These are phyloP conservation scores for Mortierella sp. DNA, from an alignment of 371 early-diverging fungal genomes.

Conservation along the genomic window DNA sequence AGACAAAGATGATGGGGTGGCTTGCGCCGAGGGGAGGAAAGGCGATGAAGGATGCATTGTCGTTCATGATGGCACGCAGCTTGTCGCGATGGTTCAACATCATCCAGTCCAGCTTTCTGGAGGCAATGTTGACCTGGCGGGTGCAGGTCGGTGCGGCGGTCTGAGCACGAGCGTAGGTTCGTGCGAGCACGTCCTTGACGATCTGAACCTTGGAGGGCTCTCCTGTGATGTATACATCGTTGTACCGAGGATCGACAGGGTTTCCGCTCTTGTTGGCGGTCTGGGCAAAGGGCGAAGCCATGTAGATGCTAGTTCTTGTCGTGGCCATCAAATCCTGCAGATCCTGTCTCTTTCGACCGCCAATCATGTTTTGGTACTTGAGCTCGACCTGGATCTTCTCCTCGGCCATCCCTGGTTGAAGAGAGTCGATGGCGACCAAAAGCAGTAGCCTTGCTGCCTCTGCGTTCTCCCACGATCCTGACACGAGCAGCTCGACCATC, in stretches of 20 bases:
- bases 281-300: slow-evolving; percentile 74
- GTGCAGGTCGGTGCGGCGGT: slow-evolving; percentile 29
- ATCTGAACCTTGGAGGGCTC: slow-evolving; percentile 46
- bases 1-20: slow-evolving; percentile 64
- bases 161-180: slow-evolving; percentile 33
- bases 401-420: slow-evolving; percentile 58
- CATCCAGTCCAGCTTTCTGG: slow-evolving; percentile 87
- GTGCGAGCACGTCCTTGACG: slow-evolving; percentile 37
- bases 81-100: slow-evolving; percentile 70
- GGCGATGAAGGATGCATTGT: slow-evolving; percentile 75
- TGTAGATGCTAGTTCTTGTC: slow-evolving; percentile 80
- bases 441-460: slow-evolving; percentile 41
- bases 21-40: slow-evolving; percentile 77
- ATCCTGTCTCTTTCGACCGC: slow-evolving; percentile 77
- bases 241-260: slow-evolving; percentile 41
- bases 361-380: slow-evolving; percentile 72
- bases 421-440: slow-evolving; percentile 42
- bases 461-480: slow-evolving; percentile 55
- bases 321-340: slow-evolving; percentile 80
- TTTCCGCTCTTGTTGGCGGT: slow-evolving; percentile 44
- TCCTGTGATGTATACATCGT: slow-evolving; percentile 55
- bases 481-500: slow-evolving; percentile 43
- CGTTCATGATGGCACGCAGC: slow-evolving; percentile 78
- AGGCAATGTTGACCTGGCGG: slow-evolving; percentile 56
- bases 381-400: slow-evolving; percentile 47